phyloP scores from a whole-genome alignment of 2,329 filamentous ascomycete species.

The Claviceps lovelessii region DNA sequence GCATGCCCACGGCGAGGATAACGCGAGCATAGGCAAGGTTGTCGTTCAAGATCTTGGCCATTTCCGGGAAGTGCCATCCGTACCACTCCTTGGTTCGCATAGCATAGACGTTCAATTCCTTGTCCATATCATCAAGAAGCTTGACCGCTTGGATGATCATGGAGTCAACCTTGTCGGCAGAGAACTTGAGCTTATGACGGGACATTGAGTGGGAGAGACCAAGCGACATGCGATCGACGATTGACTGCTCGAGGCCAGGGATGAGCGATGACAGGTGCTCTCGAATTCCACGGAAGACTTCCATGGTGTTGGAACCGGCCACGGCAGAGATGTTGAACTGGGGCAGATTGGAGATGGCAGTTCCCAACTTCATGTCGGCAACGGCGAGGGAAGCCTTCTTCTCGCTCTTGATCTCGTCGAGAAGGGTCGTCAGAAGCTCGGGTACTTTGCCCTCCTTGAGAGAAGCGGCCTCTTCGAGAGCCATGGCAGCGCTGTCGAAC shows the following conservation, averaged over 20 bases:
- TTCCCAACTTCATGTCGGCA: constrained; percentile 82
- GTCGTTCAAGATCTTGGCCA: constrained; percentile 94
- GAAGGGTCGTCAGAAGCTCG: constrained; percentile 64
- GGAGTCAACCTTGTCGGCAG: constrained; percentile 93
- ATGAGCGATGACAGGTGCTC: constrained; percentile 82
- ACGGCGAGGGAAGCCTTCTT: constrained; percentile 93
- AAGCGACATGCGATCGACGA: constrained; percentile 85
- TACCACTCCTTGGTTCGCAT: constrained; percentile 99
- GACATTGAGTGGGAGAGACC: constrained; percentile 95
- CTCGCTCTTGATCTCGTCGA: constrained; percentile 88
- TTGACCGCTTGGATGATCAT: constrained; percentile 98
- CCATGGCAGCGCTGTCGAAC: constrained; percentile 84
- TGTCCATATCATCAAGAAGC: constrained; percentile 89
- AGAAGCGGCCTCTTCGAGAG: constrained; percentile 78
- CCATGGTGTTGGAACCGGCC: constrained; percentile 45
- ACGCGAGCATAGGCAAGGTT: constrained; percentile 88
- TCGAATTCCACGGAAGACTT: constrained; percentile 89
- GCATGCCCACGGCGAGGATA: constrained; percentile 78
- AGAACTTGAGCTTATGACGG: constrained; percentile 96
- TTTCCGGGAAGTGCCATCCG: constrained; percentile 98
- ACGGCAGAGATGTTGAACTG: constrained; percentile 73
- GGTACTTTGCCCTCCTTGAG: constrained; percentile 92
- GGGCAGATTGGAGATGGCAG: constrained; percentile 83
- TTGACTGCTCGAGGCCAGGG: constrained; percentile 69
- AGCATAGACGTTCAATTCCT: constrained; percentile 96